Evolutionary conservation across 2,329 filamentous ascomycete genomes (phyloP).

Genomic region (Cylindrodendrum hubeiense): DNA sequence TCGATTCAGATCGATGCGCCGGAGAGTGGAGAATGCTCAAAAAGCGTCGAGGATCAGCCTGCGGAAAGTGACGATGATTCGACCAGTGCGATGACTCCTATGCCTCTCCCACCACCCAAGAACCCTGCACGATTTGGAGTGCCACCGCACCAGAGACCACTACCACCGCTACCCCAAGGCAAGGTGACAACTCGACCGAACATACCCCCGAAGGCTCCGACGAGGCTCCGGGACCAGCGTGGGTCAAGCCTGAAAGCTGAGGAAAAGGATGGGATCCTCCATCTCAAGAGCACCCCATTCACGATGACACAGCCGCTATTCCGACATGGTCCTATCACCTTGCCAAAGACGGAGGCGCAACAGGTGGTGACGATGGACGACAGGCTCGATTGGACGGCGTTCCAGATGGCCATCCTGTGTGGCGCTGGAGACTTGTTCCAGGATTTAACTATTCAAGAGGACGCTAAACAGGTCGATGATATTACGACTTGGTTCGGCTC

Average conservation of each 20-base stretch:
- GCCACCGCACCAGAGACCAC: slow-evolving; percentile 13
- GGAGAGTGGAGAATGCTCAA: slow-evolving; percentile 15
- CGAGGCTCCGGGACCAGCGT: slow-evolving; percentile 11
- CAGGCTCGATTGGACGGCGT: slow-evolving; percentile 72
- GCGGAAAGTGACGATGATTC: neutral
- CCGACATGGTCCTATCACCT: slow-evolving; percentile 67
- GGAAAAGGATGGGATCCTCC: slow-evolving; percentile 60
- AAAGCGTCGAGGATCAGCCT: slow-evolving; percentile 22
- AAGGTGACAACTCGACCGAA: slow-evolving; percentile 29
- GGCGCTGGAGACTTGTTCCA: slow-evolving; percentile 65
- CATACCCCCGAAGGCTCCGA: slow-evolving; percentile 13
- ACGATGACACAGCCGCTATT: slow-evolving; percentile 63
- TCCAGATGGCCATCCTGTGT: slow-evolving; percentile 73
- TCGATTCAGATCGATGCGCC: slow-evolving; percentile 19
- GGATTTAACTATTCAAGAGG: slow-evolving; percentile 59
- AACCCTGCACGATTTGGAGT: slow-evolving; percentile 35
- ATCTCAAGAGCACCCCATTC: slow-evolving; percentile 61
- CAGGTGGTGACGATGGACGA: slow-evolving; percentile 57
- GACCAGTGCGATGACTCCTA: neutral
- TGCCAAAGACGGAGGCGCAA: slow-evolving; percentile 59
- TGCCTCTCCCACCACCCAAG: slow-evolving; percentile 36
- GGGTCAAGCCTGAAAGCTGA: slow-evolving; percentile 38
- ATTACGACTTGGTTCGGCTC: slow-evolving; percentile 64
- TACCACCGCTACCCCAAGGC: slow-evolving; percentile 44
- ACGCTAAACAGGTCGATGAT: slow-evolving; percentile 57